Base-by-base conservation (phyloP, 306 rosid species). In the Begonia loranthoides region DNA sequence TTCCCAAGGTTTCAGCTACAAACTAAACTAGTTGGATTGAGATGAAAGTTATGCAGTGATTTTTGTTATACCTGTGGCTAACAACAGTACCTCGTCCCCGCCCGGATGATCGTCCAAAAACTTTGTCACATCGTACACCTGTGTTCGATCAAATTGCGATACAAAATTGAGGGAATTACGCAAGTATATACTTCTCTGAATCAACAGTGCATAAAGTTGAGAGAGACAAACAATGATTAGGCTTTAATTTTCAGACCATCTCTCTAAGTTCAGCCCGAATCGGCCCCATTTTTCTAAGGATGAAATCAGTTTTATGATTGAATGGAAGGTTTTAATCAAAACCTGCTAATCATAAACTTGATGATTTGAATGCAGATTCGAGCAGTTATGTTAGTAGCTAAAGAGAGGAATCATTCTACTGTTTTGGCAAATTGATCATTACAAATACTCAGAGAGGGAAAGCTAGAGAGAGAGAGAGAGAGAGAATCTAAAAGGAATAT, bases 31-130 rank as follows among this genome's bases (percentile, higher is more conserved):
- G 15, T 8, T 0, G 46, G 22, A 57, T 11, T 6, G 14, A 44
- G 28, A 43, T 28, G 0, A 9, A 13, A 52, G 24, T 1, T 14
- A 46, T 41, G 51, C 53, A 33, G 13, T 12, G 28, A 4, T 36
- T 9, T 28, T 69, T 15, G 47, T 17, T 17, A 38, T 41, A 90
- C 99, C 99, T 74, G 87, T 71, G 55, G 76, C 67, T 15, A 92
- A 70, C 52, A 86, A 48, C 58, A 90, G 61, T 60, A 83, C 94
- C 1, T 90, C 99, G 60, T 90, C 99, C 15, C 99, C 99, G 22
- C 99, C 99, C 22, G 99, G 99, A 72, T 90, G 99, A 59, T 90
- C 99, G 34, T 90, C 95, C 58, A 90, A 79, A 82, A 90, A 90
- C 52, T 74, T 80, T 9, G 99, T 86, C 65, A 90, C 95, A 69